Evolutionary conservation across 2,329 filamentous ascomycete species (phyloP).

Genomic region (Metarhizium album): DNA sequence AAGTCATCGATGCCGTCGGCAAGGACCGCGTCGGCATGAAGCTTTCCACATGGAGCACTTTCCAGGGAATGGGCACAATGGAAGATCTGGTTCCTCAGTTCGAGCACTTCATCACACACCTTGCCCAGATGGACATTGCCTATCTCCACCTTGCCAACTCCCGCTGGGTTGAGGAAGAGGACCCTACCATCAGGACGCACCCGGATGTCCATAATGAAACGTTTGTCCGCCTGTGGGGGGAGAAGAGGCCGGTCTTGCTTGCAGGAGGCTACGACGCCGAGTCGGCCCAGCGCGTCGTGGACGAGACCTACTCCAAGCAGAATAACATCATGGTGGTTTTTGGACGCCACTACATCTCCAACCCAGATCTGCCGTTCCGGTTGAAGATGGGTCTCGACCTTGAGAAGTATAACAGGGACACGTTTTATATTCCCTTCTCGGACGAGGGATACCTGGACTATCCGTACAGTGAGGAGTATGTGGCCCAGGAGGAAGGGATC

Average conservation of each 20-base stretch:
- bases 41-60: not conserved
- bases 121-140: constrained; percentile 41
- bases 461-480: constrained; percentile 12
- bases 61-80: not conserved
- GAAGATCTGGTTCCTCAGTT: not conserved
- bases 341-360: constrained; percentile 20
- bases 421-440: constrained; percentile 16
- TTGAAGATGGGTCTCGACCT: constrained; percentile 15
- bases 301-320: constrained; percentile 25
- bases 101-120: constrained; percentile 38
- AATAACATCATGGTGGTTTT: constrained; percentile 17
- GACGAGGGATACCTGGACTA: constrained; percentile 19
- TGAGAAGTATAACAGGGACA: constrained; percentile 18
- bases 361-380: constrained; percentile 19
- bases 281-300: constrained; percentile 21
- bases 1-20: constrained; percentile 32
- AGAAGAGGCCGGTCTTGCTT: not conserved
- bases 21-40: constrained; percentile 25
- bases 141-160: constrained; percentile 54
- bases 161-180: constrained; percentile 21
- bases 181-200: not conserved
- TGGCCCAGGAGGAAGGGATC: too few species aligned
- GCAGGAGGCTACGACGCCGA: constrained; percentile 1
- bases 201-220: not conserved
- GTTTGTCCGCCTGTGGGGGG: not conserved